Percentiles rank a stretch among this genome's conserved stretches.
Evolutionary conservation across 1,139 yeast species (phyloP).

Genomic region (Kodamaea ohmeri): DNA sequence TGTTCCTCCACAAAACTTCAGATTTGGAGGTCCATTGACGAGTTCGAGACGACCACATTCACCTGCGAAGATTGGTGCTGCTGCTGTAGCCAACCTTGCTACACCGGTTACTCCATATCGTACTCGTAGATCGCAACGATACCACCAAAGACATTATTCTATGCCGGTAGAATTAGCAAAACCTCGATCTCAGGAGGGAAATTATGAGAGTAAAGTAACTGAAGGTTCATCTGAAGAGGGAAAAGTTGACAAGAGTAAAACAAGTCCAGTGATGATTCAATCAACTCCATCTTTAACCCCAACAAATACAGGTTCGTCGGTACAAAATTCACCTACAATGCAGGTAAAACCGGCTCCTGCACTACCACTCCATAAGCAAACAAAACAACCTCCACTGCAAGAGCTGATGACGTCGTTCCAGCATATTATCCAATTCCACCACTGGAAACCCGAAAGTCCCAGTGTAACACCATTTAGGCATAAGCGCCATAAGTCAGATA

Average conservation of each 20-base stretch:
- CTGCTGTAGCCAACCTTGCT: constrained; percentile 59
- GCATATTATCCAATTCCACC: constrained; percentile 52
- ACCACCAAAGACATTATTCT: constrained; percentile 45
- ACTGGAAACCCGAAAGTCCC: constrained; percentile 48
- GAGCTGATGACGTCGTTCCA: constrained; percentile 53
- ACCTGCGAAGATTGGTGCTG: constrained; percentile 73
- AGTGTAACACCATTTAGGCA: constrained; percentile 12
- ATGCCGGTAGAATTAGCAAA: constrained; percentile 36
- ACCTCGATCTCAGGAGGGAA: no score
- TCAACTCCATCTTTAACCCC: no score
- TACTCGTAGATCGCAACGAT: constrained; percentile 19
- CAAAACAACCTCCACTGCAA: constrained; percentile 40
- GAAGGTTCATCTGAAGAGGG: no score
- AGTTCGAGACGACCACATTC: constrained; percentile 46
- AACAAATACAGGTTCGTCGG: constrained; percentile 14
- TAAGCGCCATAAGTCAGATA: constrained; percentile 22
- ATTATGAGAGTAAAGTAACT: no score
- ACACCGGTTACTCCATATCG: constrained; percentile 35
- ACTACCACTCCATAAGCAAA: constrained; percentile 42
- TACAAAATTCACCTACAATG: constrained; percentile 21
- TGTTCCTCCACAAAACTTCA: constrained; percentile 38
- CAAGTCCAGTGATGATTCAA: no score
- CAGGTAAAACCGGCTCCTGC: constrained; percentile 48
- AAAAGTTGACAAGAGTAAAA: no score
- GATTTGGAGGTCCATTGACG: constrained; percentile 35